These are phyloP conservation scores for Arthrobotrys sphaeroides DNA, from an alignment of 2,329 filamentous ascomycete genomes.

Conservation along the genomic window DNA sequence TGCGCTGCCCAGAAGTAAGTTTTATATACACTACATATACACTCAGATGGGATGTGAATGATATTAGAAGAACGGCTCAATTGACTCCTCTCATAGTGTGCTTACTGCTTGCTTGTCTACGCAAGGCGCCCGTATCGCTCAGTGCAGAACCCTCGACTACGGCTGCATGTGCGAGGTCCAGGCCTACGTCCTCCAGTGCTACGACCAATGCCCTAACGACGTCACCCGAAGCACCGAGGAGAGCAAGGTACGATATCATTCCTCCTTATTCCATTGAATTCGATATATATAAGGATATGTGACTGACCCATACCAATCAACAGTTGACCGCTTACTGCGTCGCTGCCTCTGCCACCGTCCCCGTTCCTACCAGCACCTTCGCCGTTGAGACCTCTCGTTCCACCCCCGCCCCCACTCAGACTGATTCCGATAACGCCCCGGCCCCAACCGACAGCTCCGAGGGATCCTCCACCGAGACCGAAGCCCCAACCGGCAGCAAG, in stretches of 20 bases:
- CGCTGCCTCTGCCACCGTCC: constrained; percentile 37
- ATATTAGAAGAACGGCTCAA: neutral
- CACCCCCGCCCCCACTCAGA: neutral
- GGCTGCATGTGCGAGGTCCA: constrained; percentile 45
- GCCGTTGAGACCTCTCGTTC: constrained; percentile 24
- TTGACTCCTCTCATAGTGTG: constrained; percentile 16
- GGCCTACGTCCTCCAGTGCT: constrained; percentile 40
- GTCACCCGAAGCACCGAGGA: constrained; percentile 22
- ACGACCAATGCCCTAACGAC: constrained; percentile 52
- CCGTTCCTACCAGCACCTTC: constrained; percentile 24
- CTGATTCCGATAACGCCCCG: neutral
- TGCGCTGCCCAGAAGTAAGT: constrained; percentile 32
- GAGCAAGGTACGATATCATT: constrained; percentile 29
- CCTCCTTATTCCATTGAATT: neutral
- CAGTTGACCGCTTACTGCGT: constrained; percentile 49
- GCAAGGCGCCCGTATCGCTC: constrained; percentile 5
- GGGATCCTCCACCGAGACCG: constrained; percentile 11
- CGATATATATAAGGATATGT: neutral
- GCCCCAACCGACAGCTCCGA: neutral
- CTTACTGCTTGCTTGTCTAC: constrained; percentile 32
- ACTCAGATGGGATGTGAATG: too few relatives aligned
- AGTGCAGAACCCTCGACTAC: constrained; percentile 37
- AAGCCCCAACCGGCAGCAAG: constrained; percentile 2
- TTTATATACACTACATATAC: neutral
- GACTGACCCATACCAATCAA: neutral